A percentile compares a stretch with the other conserved stretches of the same genome.
Conservation (phyloP, 495 filamentous ascomycete genomes). For the Hapsidospora chrysogenum region DNA sequence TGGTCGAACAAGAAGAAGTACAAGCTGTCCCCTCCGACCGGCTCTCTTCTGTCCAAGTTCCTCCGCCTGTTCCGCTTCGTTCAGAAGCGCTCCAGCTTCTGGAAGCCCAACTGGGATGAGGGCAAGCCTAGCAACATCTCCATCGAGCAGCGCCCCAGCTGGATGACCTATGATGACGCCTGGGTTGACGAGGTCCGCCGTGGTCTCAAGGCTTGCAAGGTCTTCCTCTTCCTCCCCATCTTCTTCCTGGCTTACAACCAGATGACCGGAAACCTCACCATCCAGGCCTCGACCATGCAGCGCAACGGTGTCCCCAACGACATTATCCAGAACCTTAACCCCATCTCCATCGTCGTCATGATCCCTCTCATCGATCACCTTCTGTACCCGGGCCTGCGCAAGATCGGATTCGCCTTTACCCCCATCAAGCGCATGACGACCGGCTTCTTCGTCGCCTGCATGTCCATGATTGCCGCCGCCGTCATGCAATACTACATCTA, state of each 20-base stretch:
- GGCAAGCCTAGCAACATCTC: conserved; percentile 38
- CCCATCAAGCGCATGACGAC: conserved; percentile 52
- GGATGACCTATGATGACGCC: conserved; percentile 55
- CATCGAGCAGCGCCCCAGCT: conserved; percentile 25
- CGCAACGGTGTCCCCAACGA: conserved; percentile 57
- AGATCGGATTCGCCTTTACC: conserved; percentile 41
- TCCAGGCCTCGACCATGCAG: conserved; percentile 50
- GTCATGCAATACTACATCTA: conserved; percentile 54
- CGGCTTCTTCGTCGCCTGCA: conserved; percentile 39
- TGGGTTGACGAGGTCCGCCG: conserved; percentile 59
- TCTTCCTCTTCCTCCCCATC: conserved; percentile 39
- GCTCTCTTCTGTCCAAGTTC: conserved; percentile 45
- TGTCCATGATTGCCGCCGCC: conserved; percentile 44
- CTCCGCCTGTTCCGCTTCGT: conserved; percentile 32
- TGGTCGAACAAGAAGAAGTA: conserved; percentile 39
- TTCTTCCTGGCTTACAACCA: conserved; percentile 29
- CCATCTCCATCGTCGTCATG: conserved; percentile 52
- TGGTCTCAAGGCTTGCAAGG: conserved; percentile 46
- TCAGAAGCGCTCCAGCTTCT: conserved; percentile 36
- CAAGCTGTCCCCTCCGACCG: conserved; percentile 33
- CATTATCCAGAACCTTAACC: conserved; percentile 56
- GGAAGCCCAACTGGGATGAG: conserved; percentile 32
- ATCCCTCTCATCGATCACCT: conserved; percentile 54
- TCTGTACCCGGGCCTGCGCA: conserved; percentile 47
- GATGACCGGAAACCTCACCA: conserved; percentile 45